phyloP scores from a whole-genome alignment of 768 basidiomycete genomes.

The Lactifluus hygrophoroides region DNA sequence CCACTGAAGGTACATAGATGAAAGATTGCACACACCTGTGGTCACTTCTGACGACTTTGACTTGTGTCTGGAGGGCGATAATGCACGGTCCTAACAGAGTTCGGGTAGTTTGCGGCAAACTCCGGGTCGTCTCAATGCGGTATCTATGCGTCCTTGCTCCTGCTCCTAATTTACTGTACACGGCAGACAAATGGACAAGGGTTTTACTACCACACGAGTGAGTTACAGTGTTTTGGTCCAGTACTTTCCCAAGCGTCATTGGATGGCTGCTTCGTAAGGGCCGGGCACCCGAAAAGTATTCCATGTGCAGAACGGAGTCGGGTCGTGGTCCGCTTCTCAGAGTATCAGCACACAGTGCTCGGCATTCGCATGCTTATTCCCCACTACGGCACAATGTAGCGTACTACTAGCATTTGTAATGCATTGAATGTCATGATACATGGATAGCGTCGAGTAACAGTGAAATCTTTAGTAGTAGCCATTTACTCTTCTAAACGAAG shows the following conservation, averaged over 20 bases:
- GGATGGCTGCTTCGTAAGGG: too few species aligned
- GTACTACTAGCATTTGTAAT: conserved; percentile 1
- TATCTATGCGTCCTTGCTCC: too few species aligned
- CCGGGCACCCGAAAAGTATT: too few species aligned
- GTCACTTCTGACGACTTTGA: conserved; percentile 25
- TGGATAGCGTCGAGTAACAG: conserved; percentile 32
- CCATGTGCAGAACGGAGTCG: background rate
- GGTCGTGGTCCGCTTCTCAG: background rate
- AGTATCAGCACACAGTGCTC: background rate
- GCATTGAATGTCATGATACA: conserved; percentile 41
- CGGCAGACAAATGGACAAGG: too few species aligned
- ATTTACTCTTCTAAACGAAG: conserved; percentile 86
- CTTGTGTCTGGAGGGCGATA: conserved; percentile 19
- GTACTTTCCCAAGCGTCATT: too few species aligned
- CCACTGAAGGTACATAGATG: background rate
- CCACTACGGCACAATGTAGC: background rate
- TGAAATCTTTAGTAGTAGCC: conserved; percentile 37
- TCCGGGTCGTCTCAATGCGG: background rate
- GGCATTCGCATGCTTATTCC: background rate
- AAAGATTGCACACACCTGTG: conserved; percentile 25
- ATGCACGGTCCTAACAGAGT: background rate
- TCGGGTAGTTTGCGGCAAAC: background rate
- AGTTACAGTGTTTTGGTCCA: too few species aligned
- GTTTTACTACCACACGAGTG: too few species aligned
- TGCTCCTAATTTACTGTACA: too few species aligned